Evolutionary conservation across 495 filamentous ascomycete species (phyloP), one percentile per base, ranked within the genome.

Genomic region (Lindgomyces ingoldianus): DNA sequence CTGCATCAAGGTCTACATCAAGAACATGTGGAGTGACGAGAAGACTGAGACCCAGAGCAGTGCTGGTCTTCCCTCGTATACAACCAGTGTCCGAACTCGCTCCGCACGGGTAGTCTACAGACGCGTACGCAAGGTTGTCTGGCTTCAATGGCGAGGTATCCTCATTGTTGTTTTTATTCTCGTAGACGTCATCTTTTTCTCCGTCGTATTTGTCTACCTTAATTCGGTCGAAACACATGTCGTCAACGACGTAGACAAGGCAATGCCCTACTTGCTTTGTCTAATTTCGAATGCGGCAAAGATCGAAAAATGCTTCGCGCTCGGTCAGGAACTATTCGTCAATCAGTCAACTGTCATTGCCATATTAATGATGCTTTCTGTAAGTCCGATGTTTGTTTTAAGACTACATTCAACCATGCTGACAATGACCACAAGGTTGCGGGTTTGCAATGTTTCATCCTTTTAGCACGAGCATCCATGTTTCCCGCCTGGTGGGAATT

Each of bases 71-170:
- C 91, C 89, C 4, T 91, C 91, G 1, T 92, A 95, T 75, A 81
- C 84, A 21, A 68, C 55, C 42, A 96, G 91, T 74, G 78, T 94
- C 44, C 86, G 87, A 70, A 93, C 90, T 33, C 83, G 92, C 64
- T 92, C 90, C 6, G 90, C 95, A 19, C 84, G 88, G 51, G 92
- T 94, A 70, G 92, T 94, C 22, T 96, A 95, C 68, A 85, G 88
- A 58, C 86, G 95, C 49, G 83, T 98, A 33, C 83, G 85, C 50
- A 86, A 91, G 60, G 91, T 98, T 46, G 81, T 98, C n/a, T 85
- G 87, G 72, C 81, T 98, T 2, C 94, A 98, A 75, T 98, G 94
- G 94, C 82, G 95, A 62, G 91, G 91, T 49, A 91, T 96, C 47
- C 83, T 84, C 25, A 86, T 97, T 44, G 91, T 96, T 21, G 77